Base-by-base conservation (phyloP, 2,329 filamentous ascomycete genomes). In the Fusarium pseudonygamai region DNA sequence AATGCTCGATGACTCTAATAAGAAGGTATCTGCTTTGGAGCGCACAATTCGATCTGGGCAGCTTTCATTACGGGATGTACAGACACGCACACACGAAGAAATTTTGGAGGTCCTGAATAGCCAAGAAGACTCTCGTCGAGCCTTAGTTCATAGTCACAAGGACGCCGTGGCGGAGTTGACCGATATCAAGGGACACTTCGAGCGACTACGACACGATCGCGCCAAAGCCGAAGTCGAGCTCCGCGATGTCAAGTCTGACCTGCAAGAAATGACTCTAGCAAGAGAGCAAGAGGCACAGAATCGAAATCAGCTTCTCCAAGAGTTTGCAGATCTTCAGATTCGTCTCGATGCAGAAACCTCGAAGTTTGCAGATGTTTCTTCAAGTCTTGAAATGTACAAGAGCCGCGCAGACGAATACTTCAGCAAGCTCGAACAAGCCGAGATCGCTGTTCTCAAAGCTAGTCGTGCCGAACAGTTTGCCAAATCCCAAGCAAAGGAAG, bases 361-460 rank as follows among this genome's bases (percentile, higher is more conserved):
- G 2, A 96, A 93, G 80, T 87, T 96, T 34, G 89, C 92, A 34
- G 96, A 99, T 81, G 91, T 97, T 49, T 91, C 90, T 13, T 93
- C 94, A 7, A 97, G 93, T 80, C 88, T 98, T 46, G 92, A 91
- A 69, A 85, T 98, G 70, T 99, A 98, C 87, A 98, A 97, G 87
- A 91, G 90, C 72, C 91, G 96, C 47, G 93, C 96, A 8, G 95
- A 98, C 79, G 96, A 98, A 80, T 98, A 99, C 83, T 99, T 98
- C 83, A 93, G 91, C 85, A 98, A 97, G 83, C 90, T 99, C 26
- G 96, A 99, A 82, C 96, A 98, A 80, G 96, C 96, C 22, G 96
- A 99, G 82, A 97, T 98, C 74, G 92, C 95, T 1, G 95, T 98
- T 24, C 89, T 99, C 72, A 98, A 98, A 82, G 96, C 96, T 22